Evolutionary conservation across 495 filamentous ascomycete species (phyloP).

Genomic region (Penicillium macrosclerotiorum): DNA sequence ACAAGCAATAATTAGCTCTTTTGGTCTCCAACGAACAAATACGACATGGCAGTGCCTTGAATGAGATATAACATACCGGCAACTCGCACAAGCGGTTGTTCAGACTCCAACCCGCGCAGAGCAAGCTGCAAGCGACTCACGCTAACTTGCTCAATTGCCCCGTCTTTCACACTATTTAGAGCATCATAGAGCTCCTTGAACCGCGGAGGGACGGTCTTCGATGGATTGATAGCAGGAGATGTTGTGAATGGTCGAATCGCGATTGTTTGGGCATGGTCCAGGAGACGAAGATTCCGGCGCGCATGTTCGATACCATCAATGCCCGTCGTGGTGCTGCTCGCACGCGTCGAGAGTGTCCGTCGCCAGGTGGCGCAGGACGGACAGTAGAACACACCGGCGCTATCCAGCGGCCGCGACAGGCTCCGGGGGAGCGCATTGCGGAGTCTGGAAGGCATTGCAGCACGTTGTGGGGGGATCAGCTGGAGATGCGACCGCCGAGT

Average conservation of each 20-base stretch:
- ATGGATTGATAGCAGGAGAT: conserved; percentile 28
- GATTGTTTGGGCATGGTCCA: neutral
- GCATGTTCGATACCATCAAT: conserved; percentile 8
- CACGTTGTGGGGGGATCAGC: conserved; percentile 5
- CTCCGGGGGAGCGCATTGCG: conserved; percentile 38
- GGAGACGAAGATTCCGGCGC: conserved; percentile 6
- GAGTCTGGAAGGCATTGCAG: conserved; percentile 42
- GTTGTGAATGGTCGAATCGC: conserved; percentile 17
- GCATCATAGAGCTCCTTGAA: conserved; percentile 58
- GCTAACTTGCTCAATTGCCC: conserved; percentile 65
- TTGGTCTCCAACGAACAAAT: neutral
- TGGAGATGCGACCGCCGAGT: conserved; percentile 10
- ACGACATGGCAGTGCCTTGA: neutral
- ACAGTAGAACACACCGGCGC: conserved; percentile 31
- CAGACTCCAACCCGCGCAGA: conserved; percentile 68
- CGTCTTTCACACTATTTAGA: conserved; percentile 58
- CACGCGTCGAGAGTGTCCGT: conserved; percentile 33
- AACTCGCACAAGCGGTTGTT: conserved; percentile 65
- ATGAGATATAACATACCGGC: conserved; percentile 45
- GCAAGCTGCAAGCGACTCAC: conserved; percentile 78
- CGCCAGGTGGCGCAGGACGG: conserved; percentile 40
- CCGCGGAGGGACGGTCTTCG: conserved; percentile 33
- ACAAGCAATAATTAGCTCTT: conserved; percentile 1
- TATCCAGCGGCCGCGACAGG: conserved; percentile 29
- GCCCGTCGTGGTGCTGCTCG: conserved; percentile 14